Conservation (phyloP, 306 rosid species). For the Quercus ilex region DNA sequence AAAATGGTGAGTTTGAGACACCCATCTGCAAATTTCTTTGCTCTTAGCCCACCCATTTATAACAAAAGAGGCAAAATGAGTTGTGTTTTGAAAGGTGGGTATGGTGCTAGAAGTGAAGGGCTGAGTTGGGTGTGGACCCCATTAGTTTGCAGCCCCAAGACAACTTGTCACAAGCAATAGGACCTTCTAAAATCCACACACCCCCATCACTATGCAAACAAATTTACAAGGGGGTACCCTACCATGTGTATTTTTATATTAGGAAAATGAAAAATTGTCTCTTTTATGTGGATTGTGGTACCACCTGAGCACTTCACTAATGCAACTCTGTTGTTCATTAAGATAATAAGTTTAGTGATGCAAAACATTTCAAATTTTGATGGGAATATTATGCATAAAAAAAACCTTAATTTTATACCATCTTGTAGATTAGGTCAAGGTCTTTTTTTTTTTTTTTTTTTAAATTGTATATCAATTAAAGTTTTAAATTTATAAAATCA, state of each 20-base stretch:
- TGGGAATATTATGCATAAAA: too few relatives aligned
- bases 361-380: too few relatives aligned
- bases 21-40: conserved; percentile 33
- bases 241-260: not conserved
- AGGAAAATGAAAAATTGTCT: conserved; percentile 15
- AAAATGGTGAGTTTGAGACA: conserved; percentile 33
- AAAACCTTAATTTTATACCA: too few relatives aligned
- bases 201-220: conserved; percentile 11
- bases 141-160: conserved; percentile 44
- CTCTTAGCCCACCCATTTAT: conserved; percentile 38
- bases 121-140: conserved; percentile 60
- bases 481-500: too few relatives aligned
- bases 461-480: too few relatives aligned
- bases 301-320: conserved; percentile 12
- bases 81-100: conserved; percentile 35
- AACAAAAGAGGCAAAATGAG: conserved; percentile 44
- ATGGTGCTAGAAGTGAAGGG: conserved; percentile 30
- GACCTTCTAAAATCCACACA: conserved; percentile 30
- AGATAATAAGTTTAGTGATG: too few relatives aligned
- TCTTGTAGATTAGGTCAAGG: too few relatives aligned
- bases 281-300: conserved; percentile 8
- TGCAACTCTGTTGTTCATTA: too few relatives aligned
- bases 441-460: too few relatives aligned
- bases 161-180: conserved; percentile 46
- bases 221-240: conserved; percentile 35